Base-by-base conservation (phyloP, 2,329 filamentous ascomycete species). In the Lasiodiplodia sp. region DNA sequence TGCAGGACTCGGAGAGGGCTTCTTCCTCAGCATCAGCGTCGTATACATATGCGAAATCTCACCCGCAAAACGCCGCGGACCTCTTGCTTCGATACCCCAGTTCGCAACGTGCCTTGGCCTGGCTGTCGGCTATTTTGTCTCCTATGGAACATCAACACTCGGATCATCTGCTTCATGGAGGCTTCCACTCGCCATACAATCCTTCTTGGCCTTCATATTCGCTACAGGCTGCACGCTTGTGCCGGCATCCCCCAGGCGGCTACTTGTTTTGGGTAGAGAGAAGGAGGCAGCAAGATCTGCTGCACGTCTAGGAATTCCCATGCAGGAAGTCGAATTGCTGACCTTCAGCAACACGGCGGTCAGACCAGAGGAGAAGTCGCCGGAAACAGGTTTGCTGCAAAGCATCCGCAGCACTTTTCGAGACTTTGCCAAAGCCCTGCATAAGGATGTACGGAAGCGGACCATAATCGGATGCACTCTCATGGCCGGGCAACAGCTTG, bases 21-120 rank as follows among this genome's bases (percentile, higher is more conserved):
- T 88, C 1, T 89, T 84, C 71, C 72, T 90, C 6, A 83, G 84
- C 40, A 40, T 67, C 28, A 25, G 40, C 37, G 57, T 38, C n/a
- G 68, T 68, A 3, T 88, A 89, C 70, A 86, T 90, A 28, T 86
- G 85, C 68, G 88, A 91, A 74, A 87, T 90, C 16, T 85, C 87
- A 0, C 88, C 87, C 0, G 78, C 82, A 0, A 78, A 77, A 4
- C 76, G 79, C 4, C 78, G 88, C 34, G 88, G 87, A 0, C 78
- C 82, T 0, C 73, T 90, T 2, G 82, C 84, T 0, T 84, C 85
- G 0, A 75, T 85, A 4, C 85, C 86, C 0, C 87, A 89, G 70
- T 79, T 89, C 60, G 73, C 87, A 53, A 82, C 82, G 2, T 84
- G 83, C 0, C 58, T 83, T 1, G 87, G 86, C 0, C 75, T 89